Evolutionary conservation across 192 early-diverging fungal species (phyloP).

Genomic region (Fimicolochytrium jonesii): DNA sequence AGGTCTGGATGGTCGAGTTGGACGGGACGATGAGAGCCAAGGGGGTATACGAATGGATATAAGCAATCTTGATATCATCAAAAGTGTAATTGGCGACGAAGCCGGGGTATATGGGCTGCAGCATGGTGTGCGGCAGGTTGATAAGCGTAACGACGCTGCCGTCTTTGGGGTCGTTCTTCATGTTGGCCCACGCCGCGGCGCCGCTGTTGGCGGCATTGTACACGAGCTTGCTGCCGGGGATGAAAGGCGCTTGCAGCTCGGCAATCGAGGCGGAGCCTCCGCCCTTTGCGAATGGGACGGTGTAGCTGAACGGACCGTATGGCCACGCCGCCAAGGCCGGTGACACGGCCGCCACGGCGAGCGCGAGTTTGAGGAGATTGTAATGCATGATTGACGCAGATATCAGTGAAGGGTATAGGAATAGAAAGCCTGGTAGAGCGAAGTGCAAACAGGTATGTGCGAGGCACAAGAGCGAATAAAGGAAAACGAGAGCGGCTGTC

Average conservation of each 20-base stretch:
- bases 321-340: constrained; percentile 1
- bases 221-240: not conserved
- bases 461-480: too few relatives aligned
- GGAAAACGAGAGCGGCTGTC: too few relatives aligned
- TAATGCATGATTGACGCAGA: too few relatives aligned
- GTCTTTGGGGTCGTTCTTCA: constrained; percentile 21
- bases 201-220: constrained; percentile 11
- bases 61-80: constrained; percentile 20
- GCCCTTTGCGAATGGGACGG: constrained; percentile 11
- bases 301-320: not conserved
- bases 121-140: constrained; percentile 22
- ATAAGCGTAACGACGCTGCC: constrained; percentile 20
- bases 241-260: not conserved
- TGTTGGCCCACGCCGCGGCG: constrained; percentile 15
- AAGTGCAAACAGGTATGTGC: too few relatives aligned
- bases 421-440: too few relatives aligned
- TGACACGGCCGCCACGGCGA: too few relatives aligned
- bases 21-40: constrained; percentile 9
- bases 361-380: too few relatives aligned
- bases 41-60: constrained; percentile 21
- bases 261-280: constrained; percentile 16
- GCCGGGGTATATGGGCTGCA: constrained; percentile 10
- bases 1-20: constrained; percentile 5
- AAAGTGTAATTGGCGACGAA: constrained; percentile 6
- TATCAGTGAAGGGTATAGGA: too few relatives aligned